phyloP scores from a whole-genome alignment of 441 rosid genomes.

The Croton laevigatus region DNA sequence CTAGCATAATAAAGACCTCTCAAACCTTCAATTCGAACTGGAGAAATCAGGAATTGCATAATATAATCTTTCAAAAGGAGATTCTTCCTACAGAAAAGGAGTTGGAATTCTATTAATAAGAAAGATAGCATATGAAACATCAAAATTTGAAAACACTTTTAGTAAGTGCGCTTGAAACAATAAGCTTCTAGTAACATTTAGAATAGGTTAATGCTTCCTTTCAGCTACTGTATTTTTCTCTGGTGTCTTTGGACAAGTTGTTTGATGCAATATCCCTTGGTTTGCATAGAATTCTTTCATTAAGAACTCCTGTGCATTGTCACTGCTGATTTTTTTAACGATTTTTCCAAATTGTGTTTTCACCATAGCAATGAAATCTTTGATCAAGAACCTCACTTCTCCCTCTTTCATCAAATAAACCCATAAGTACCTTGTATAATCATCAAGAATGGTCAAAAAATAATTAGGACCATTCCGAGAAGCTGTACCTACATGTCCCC shows the following conservation, averaged over 20 bases:
- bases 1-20: not conserved
- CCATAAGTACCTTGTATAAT: not conserved
- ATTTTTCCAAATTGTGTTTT: not conserved
- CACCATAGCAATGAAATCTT: not conserved
- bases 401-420: not conserved
- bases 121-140: not conserved
- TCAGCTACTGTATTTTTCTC: not conserved
- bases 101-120: not conserved
- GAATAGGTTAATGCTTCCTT: not conserved
- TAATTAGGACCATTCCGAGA: not conserved
- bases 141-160: not conserved
- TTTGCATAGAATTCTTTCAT: not conserved
- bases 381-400: not conserved
- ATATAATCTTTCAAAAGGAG: not conserved
- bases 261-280: not conserved
- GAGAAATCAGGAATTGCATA: not conserved
- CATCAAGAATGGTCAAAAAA: not conserved
- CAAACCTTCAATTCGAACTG: no score
- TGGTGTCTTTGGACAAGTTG: not conserved
- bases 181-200: not conserved
- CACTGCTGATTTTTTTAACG: not conserved
- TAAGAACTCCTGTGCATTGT: not conserved
- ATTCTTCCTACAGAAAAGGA: not conserved
- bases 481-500: not conserved
- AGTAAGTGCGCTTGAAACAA: not conserved